Conservation (phyloP, 441 rosid genomes). For the Lepidium campestre region DNA sequence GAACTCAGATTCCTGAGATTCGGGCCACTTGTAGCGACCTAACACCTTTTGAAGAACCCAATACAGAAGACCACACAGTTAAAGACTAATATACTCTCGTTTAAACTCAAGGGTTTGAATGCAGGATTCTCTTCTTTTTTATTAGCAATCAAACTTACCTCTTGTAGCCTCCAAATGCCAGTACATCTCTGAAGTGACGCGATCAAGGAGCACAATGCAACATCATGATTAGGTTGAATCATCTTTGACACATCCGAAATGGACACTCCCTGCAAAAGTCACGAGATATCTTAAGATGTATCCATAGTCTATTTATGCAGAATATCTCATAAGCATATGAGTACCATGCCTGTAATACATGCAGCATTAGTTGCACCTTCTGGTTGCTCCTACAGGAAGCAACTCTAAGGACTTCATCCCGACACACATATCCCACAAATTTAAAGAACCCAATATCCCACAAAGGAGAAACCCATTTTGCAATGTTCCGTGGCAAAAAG, state of each 20-base stretch:
- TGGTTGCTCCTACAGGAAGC: constrained; percentile 59
- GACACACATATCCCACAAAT: constrained; percentile 66
- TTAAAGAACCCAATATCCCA: constrained; percentile 74
- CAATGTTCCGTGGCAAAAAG: constrained; percentile 71
- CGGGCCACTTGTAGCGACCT: constrained; percentile 83
- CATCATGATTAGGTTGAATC: constrained; percentile 45
- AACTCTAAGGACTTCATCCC: constrained; percentile 74
- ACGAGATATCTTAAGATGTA: constrained; percentile 5
- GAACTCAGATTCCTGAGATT: constrained; percentile 70
- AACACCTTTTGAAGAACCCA: constrained; percentile 45
- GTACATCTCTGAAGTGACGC: constrained; percentile 76
- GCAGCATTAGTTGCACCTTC: constrained; percentile 66
- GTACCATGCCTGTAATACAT: constrained; percentile 60
- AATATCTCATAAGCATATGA: constrained; percentile 5
- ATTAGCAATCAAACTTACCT: constrained; percentile 38
- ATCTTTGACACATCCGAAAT: constrained; percentile 48
- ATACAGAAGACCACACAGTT: constrained; percentile 3
- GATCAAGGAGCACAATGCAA: constrained; percentile 55
- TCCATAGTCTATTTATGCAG: constrained; percentile 7
- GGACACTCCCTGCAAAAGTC: constrained; percentile 55
- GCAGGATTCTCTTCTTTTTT: neutral
- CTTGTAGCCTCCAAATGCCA: constrained; percentile 85
- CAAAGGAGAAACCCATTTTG: constrained; percentile 91
- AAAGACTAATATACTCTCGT: neutral
- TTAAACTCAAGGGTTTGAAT: neutral